Evolutionary conservation across 176 grass and related monocot genomes (phyloP).

Genomic region (Musa beccarii): DNA sequence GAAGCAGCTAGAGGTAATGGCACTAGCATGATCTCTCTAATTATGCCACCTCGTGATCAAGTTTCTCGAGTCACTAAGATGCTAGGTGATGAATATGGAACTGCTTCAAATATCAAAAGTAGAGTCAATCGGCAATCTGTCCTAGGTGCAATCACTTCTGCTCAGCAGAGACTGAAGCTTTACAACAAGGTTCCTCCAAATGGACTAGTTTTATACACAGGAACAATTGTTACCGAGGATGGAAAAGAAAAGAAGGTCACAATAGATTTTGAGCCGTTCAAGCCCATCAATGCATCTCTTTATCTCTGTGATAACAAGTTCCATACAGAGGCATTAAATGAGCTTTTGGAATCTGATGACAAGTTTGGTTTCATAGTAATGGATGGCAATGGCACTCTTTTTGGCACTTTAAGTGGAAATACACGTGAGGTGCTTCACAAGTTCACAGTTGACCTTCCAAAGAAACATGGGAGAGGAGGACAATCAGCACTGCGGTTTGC

Average conservation of each 20-base stretch:
- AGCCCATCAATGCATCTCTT: conserved; percentile 44
- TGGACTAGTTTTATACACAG: conserved; percentile 63
- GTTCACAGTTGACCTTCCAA: conserved; percentile 52
- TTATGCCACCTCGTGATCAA: conserved; percentile 62
- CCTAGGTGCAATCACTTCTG: conserved; percentile 55
- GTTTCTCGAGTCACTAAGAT: conserved; percentile 50
- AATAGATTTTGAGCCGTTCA: conserved; percentile 63
- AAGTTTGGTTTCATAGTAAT: conserved; percentile 53
- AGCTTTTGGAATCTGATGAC: conserved; percentile 49
- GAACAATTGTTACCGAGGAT: conserved; percentile 51
- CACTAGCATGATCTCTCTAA: conserved; percentile 63
- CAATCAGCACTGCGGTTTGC: conserved; percentile 58
- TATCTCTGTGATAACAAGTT: conserved; percentile 74
- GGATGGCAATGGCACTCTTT: conserved; percentile 50
- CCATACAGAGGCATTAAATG: conserved; percentile 49
- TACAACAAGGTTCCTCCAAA: conserved; percentile 51
- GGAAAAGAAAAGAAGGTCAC: conserved; percentile 73
- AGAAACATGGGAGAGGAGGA: conserved; percentile 52
- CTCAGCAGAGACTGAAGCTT: conserved; percentile 56
- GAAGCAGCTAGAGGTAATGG: conserved; percentile 54
- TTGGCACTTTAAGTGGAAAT: conserved; percentile 46
- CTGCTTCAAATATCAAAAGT: conserved; percentile 69
- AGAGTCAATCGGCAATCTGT: conserved; percentile 61
- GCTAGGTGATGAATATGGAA: conserved; percentile 64
- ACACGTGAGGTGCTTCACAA: conserved; percentile 45